Percentiles rank a stretch among this genome's conserved stretches.
phyloP scores from a whole-genome alignment of 2,329 filamentous ascomycete species.

The Pyrenophora graminea region DNA sequence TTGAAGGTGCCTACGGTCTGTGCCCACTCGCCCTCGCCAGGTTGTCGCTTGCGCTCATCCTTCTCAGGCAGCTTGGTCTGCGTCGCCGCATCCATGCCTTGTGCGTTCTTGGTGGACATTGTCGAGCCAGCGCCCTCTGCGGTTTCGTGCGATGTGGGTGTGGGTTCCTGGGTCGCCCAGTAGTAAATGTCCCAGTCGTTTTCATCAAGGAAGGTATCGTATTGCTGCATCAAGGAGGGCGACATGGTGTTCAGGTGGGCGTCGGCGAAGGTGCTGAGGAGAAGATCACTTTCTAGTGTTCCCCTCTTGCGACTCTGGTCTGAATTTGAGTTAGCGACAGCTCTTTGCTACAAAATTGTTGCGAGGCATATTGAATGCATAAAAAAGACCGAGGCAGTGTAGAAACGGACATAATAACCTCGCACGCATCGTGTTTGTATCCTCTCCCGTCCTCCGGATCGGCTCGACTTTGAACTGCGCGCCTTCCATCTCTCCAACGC shows the following conservation, averaged over 20 bases:
- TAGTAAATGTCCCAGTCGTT: constrained; percentile 99
- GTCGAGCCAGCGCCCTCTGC: constrained; percentile 57
- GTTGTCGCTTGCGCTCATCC: constrained; percentile 56
- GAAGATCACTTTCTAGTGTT: constrained; percentile 91
- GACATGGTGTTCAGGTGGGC: constrained; percentile 76
- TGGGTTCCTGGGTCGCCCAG: constrained; percentile 89
- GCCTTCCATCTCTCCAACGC: constrained; percentile 43
- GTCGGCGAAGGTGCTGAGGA: constrained; percentile 94
- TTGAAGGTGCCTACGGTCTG: constrained; percentile 95
- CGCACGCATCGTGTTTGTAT: constrained; percentile 82
- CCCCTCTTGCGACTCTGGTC: constrained; percentile 97
- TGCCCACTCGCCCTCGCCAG: constrained; percentile 81
- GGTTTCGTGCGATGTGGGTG: constrained; percentile 61
- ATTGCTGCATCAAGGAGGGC: constrained; percentile 73
- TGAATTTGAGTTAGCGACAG: constrained; percentile 45
- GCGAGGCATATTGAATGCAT: background rate
- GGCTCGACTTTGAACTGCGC: constrained; percentile 84
- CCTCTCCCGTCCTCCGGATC: constrained; percentile 81
- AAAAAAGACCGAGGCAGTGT: constrained; percentile 6
- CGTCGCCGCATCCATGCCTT: constrained; percentile 52
- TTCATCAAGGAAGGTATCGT: constrained; percentile 93
- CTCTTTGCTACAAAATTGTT: background rate
- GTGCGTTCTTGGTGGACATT: constrained; percentile 50
- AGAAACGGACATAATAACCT: constrained; percentile 70
- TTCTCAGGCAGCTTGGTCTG: constrained; percentile 50